Base-by-base conservation (phyloP, 2,329 filamentous ascomycete species). In the Trichoderma afroharzianum region DNA sequence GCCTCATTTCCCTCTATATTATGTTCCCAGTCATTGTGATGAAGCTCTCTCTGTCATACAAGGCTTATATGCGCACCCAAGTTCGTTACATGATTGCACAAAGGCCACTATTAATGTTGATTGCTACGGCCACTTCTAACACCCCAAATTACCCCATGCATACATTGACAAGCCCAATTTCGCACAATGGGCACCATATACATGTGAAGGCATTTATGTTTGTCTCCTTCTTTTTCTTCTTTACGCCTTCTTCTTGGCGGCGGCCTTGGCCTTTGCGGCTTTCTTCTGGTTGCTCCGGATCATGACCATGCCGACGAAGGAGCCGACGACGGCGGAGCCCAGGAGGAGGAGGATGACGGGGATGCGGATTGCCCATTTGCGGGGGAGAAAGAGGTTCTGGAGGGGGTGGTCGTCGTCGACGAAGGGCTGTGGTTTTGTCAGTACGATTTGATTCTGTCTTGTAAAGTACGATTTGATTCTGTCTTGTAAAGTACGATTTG, bases 211-310 rank as follows among this genome's bases (percentile, higher is more conserved):
- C 33, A 39, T 26, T 26, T n/a, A 12, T 57, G 14, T 43, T 18
- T 57, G 7, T 39, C 18, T 21, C 59, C 50, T 68, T 85, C 87
- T 36, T 39, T 6, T 36, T 36, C 21, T 55, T 59, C 57, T 68
- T 85, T 87, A 93, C 73, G 91, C 90, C 91, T 97, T 96, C 90
- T 97, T 97, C 87, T 93, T 94, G 36, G 86, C 85, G 24, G 92
- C 91, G 71, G 92, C 92, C 83, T 94, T 95, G 74, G 92, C 92
- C 88, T 98, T 99, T 76, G 94, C 91, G 4, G 94, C 94, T 90
- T 96, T 98, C 90, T 98, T 98, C 82, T 92, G 88, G 87, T 98
- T 98, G 88, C 95, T 98, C 82, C 93, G 90, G 85, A 99, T 98
- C 96, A 99, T 99, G 79, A 99, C 95, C 80, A 97, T 91, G 78